Evolutionary conservation across 768 basidiomycete species (phyloP), one percentile per base, ranked within the genome.

Genomic region (Pleurotus djamor): DNA sequence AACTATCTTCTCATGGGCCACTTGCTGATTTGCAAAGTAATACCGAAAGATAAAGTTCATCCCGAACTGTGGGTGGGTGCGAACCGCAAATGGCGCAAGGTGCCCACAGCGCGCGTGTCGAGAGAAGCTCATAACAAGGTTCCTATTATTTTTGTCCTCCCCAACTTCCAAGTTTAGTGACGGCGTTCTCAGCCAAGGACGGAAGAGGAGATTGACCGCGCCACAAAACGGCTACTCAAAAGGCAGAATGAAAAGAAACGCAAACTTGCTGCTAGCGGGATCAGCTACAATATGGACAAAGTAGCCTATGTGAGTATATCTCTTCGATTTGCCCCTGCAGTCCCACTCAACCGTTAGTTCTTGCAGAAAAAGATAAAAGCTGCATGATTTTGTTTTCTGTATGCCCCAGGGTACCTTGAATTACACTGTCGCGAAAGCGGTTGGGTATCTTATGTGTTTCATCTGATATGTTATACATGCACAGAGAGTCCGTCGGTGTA

Each of bases 31-130:
- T 98, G 96, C 79, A 91, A 92, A 73, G 72, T 95, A 54, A 86
- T 98, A 60, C 94, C 97, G 43, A 87, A 87, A 65, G 93, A 96
- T 28, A 73, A 96, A 61, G 85, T 98, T 1, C 96, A 98, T 71
- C 91, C 95, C 10, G 86, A 96, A 68, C 74, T 98, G 1, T 99
- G 97, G 97, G 79, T 96, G 9, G 96, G 97, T n/a, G 93, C 96
- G 16, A 97, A 98, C 76, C 84, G 90, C 65, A 95, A 93, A 71
- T 98, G 90, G 88, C 80, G 88, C 63, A 72, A 75, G 3, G 83
- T 98, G 9, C 96, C 97, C 0, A 74, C 73, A 14, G 88, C 86
- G 56, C 86, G 89, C 51, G 72, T 96, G 48, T 85, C 84, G 36
- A 81, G 91, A 57, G 74, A 83, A 8, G 81, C 83, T 61, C 91